Conservation (phyloP, 768 basidiomycete species). For the Boletus vermiculosoides region DNA sequence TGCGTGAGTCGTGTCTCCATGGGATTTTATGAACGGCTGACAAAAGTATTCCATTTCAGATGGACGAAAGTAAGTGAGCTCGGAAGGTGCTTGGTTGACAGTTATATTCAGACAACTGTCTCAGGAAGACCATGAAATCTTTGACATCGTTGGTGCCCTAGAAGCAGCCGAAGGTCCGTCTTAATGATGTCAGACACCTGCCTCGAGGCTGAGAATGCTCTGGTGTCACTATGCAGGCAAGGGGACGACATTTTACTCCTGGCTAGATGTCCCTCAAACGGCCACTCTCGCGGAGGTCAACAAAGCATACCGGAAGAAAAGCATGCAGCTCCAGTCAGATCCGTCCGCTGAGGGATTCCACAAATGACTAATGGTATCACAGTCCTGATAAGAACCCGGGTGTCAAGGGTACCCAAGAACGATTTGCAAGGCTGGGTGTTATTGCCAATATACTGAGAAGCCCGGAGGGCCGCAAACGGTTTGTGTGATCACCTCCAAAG, state of each 20-base stretch:
- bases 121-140: constrained; percentile 95
- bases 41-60: constrained; percentile 34
- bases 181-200: background rate
- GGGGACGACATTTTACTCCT: constrained; percentile 95
- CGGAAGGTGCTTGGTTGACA: background rate
- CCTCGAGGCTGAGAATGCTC: constrained; percentile 2
- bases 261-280: constrained; percentile 75
- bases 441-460: constrained; percentile 80
- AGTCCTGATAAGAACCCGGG: constrained; percentile 97
- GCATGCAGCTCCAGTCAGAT: constrained; percentile 86
- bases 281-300: constrained; percentile 76
- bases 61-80: constrained; percentile 63
- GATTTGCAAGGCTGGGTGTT: constrained; percentile 90
- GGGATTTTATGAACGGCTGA: background rate
- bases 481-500: constrained; percentile 27
- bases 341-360: background rate
- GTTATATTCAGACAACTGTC: constrained; percentile 3
- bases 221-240: constrained; percentile 53
- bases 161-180: constrained; percentile 73
- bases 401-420: constrained; percentile 77
- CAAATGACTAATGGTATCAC: constrained; percentile 3
- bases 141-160: constrained; percentile 83
- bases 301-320: constrained; percentile 90
- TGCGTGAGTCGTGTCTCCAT: constrained; percentile 49
- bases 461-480: constrained; percentile 74